phyloP scores from a whole-genome alignment of 164 flowering plant species.

The Piper betle region DNA sequence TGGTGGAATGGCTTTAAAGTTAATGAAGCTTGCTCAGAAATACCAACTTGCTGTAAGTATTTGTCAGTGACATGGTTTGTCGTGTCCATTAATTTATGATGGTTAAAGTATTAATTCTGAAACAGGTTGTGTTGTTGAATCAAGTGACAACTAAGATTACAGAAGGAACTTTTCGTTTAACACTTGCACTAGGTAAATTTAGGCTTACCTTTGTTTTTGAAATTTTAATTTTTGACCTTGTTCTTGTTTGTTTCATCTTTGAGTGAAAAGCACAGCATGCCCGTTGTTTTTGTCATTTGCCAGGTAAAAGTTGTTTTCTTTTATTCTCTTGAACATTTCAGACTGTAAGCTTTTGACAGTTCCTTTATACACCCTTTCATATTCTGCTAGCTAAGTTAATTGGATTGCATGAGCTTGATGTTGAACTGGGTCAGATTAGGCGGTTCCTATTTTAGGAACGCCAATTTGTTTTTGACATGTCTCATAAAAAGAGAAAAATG shows the following conservation, averaged over 20 bases:
- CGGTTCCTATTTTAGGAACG: too few species aligned
- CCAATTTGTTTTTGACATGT: too few species aligned
- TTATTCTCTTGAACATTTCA: too few species aligned
- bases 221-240: neutral
- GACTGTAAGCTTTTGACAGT: too few species aligned
- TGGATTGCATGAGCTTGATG: too few species aligned
- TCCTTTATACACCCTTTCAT: too few species aligned
- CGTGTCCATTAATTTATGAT: neutral
- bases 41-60: conserved; percentile 61
- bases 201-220: conserved; percentile 1
- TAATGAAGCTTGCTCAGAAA: conserved; percentile 76
- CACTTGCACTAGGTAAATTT: conserved; percentile 75
- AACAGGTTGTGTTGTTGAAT: conserved; percentile 72
- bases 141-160: conserved; percentile 70
- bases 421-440: too few species aligned
- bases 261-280: neutral
- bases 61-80: neutral
- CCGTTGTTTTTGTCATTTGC: neutral
- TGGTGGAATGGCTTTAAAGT: conserved; percentile 60
- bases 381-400: too few species aligned
- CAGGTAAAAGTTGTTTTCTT: neutral
- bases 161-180: conserved; percentile 74
- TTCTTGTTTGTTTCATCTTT: neutral
- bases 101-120: neutral
- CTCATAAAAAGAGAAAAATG: too few species aligned